phyloP scores from a whole-genome alignment of 345 rosid genomes.

The Isatis tinctoria region DNA sequence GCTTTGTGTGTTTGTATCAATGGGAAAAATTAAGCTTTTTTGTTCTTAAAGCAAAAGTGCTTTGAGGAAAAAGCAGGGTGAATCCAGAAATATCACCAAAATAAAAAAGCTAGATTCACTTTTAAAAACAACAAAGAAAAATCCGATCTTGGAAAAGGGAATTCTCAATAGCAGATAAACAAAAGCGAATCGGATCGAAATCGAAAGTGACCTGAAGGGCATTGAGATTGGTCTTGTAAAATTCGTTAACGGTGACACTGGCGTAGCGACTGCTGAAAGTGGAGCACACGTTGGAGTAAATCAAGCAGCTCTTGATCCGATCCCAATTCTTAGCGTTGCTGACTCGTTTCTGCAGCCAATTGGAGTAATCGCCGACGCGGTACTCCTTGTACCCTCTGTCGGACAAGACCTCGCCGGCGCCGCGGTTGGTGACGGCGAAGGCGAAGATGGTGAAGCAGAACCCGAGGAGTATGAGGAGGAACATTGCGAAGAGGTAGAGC shows the following conservation, averaged over 20 bases:
- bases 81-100: background rate
- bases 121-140: background rate
- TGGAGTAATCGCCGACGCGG: constrained; percentile 61
- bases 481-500: constrained; percentile 86
- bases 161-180: background rate
- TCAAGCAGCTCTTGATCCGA: constrained; percentile 72
- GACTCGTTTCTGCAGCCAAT: constrained; percentile 76
- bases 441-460: constrained; percentile 86
- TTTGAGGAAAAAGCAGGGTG: background rate
- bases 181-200: background rate
- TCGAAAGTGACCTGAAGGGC: constrained; percentile 56
- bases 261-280: constrained; percentile 33
- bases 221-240: constrained; percentile 42
- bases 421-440: constrained; percentile 88
- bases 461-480: constrained; percentile 66
- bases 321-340: constrained; percentile 55
- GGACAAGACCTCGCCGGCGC: constrained; percentile 66
- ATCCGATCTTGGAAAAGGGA: background rate
- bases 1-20: background rate
- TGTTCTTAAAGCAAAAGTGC: constrained; percentile 5
- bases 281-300: constrained; percentile 54
- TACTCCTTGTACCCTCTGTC: constrained; percentile 84
- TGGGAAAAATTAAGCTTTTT: background rate
- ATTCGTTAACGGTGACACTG: background rate
- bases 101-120: background rate